These are phyloP conservation scores for Posidonia oceanica DNA, from an alignment of 116 monocot genomes.

Conservation along the genomic window DNA sequence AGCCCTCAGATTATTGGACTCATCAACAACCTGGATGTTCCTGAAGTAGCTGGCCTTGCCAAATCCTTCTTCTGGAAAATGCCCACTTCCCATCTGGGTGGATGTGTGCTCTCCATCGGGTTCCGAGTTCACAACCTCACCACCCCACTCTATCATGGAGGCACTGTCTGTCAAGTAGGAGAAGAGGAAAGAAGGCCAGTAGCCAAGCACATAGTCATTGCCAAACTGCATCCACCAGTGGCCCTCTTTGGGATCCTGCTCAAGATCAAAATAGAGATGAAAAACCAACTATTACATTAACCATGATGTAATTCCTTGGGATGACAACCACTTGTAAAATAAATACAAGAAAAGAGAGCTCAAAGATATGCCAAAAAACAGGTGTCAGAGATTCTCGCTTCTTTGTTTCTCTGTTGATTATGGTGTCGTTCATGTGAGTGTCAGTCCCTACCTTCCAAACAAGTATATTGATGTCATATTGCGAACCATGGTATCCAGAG, in stretches of 20 bases:
- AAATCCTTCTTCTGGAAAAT: constrained; percentile 21
- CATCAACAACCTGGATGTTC: constrained; percentile 20
- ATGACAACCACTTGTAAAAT: too few relatives aligned
- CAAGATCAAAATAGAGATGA: neutral
- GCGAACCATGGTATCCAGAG: constrained; percentile 44
- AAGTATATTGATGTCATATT: constrained; percentile 78
- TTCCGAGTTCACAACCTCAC: constrained; percentile 22
- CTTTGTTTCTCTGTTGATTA: neutral
- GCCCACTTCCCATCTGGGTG: constrained; percentile 27
- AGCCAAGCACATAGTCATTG: constrained; percentile 18
- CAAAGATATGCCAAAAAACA: neutral
- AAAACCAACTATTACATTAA: neutral
- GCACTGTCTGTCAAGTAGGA: constrained; percentile 17
- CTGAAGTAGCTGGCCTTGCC: constrained; percentile 21
- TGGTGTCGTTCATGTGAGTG: neutral
- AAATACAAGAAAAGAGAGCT: too few relatives aligned
- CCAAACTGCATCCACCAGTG: constrained; percentile 27
- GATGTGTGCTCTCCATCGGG: constrained; percentile 15
- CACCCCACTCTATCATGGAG: constrained; percentile 25
- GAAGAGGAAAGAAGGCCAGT: constrained; percentile 20
- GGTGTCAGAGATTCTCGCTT: neutral
- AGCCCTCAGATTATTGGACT: constrained; percentile 17
- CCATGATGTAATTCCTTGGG: too few relatives aligned
- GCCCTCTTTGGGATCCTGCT: constrained; percentile 21
- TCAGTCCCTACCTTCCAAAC: constrained; percentile 56